Conservation (phyloP, 2,329 filamentous ascomycete species). For the Alternaria tenuissima region DNA sequence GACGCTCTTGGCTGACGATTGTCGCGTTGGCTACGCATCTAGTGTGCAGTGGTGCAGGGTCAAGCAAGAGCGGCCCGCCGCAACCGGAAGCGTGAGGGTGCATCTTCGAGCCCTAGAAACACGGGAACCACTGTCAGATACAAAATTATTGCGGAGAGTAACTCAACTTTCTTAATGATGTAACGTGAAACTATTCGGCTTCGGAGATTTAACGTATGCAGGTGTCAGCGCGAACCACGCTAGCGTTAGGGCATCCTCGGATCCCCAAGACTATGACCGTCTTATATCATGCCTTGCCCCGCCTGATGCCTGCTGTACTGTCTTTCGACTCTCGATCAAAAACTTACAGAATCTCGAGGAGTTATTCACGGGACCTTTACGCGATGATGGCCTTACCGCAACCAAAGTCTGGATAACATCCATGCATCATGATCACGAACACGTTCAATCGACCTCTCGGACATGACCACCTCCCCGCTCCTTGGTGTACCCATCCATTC, state of each 20-base stretch:
- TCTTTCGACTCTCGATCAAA: background rate
- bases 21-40: background rate
- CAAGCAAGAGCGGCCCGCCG: background rate
- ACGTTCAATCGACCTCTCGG: background rate
- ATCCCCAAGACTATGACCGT: slow-evolving; percentile 18
- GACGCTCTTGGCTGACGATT: background rate
- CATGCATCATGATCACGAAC: background rate
- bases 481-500: background rate
- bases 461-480: background rate
- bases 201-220: slow-evolving; percentile 12
- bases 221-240: slow-evolving; percentile 17
- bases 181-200: background rate
- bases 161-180: background rate
- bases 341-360: background rate
- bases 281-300: slow-evolving; percentile 9
- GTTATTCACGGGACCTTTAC: background rate
- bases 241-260: slow-evolving; percentile 14
- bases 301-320: background rate
- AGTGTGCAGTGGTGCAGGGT: background rate
- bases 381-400: background rate
- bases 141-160: background rate
- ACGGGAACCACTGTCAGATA: background rate
- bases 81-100: background rate
- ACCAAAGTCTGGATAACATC: background rate
- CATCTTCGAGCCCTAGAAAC: background rate